Evolutionary conservation across 1,284 basidiomycete species (phyloP), one percentile per base, ranked within the genome.

Genomic region (Ceratobasidium sp.): DNA sequence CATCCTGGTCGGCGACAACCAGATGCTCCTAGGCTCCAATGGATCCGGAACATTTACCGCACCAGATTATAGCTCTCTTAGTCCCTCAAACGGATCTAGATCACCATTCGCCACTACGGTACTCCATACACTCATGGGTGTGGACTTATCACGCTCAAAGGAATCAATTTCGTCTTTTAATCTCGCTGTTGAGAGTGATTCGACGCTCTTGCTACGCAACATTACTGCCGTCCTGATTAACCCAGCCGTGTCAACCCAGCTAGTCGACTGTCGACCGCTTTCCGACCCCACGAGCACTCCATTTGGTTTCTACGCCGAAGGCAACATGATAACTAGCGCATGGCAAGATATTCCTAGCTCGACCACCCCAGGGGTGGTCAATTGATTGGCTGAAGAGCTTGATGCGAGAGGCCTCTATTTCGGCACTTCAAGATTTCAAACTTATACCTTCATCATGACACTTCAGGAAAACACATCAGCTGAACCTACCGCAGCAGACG

Each of bases 11-110:
- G 65, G 65, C 7, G 28, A 7, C 17, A 67, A 67, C 46, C 46
- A n/a, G 26, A 50, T 67, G 46, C 28, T 67, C 20, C 44, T 67
- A 4, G 65, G 65, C 4, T 67, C 65, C 12, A 67, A 67, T 67
- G 15, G 12, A 23, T 67, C 65, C 6, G 65, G 65, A 17, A 17
- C 26, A 17, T 67, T 26, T 33, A 50, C 52, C 15, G n/a, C 46
- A 12, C 65, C 65, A 3, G 65, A 67, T 17, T 67, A 67, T 26
- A 52, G 46, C 15, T 67, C 65, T 26, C 65, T 67, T 28, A 48
- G 44, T 13, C 62, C 20, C 20, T 46, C 65, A 15, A 40, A 17
- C 33, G n/a, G 48, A 26, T 46, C 40, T 46, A 48, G 13, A 9
- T 50, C 65, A 2, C 46, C 46, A 4, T 67, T 67, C 20, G 52